These are phyloP conservation scores for Pisolithus tinctorius DNA, from an alignment of 768 basidiomycete genomes.

Conservation along the genomic window DNA sequence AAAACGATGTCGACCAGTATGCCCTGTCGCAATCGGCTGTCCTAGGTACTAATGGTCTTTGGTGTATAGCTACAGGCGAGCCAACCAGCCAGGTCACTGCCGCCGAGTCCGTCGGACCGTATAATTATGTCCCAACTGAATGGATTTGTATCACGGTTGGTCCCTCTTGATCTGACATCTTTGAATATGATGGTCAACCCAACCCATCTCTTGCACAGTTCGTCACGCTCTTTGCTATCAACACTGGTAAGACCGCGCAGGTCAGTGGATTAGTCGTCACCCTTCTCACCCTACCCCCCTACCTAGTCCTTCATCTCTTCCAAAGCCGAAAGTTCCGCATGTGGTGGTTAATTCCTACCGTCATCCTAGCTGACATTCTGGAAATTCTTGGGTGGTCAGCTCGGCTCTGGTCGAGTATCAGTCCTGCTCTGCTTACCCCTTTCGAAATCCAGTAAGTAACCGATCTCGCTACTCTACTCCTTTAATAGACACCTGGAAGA, in stretches of 20 bases:
- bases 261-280: neutral
- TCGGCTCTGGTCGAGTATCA: conserved; percentile 42
- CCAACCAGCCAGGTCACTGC: neutral
- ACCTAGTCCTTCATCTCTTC: conserved; percentile 37
- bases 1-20: too few species aligned
- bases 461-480: too few species aligned
- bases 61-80: neutral
- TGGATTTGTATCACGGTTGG: neutral
- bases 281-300: neutral
- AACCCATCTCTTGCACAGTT: neutral
- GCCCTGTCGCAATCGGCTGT: too few species aligned
- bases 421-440: conserved; percentile 14
- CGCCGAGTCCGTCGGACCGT: neutral
- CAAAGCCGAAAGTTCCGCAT: conserved; percentile 39
- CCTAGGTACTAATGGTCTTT: neutral
- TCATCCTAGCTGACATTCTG: conserved; percentile 37
- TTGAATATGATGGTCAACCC: neutral
- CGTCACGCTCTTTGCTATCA: neutral
- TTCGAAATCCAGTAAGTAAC: conserved; percentile 40
- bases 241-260: neutral
- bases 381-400: conserved; percentile 54
- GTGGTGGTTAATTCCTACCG: conserved; percentile 51
- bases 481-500: conserved; percentile 3
- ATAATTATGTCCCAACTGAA: neutral
- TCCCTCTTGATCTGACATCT: neutral